Conservation (phyloP, 129 eudicot genomes). For the Ambrosia artemisiifolia region DNA sequence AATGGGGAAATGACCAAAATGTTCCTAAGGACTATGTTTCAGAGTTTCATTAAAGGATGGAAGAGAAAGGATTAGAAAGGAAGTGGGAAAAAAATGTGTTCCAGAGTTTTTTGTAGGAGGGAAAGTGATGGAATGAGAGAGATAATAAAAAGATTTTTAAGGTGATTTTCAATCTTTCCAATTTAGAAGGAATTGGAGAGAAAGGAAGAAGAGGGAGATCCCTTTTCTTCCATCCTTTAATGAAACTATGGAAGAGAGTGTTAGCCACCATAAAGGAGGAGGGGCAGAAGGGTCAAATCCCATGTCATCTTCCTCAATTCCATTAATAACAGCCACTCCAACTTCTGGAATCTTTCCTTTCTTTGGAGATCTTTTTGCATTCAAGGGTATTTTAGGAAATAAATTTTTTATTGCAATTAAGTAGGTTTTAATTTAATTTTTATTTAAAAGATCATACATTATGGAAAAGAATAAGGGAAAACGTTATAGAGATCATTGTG, state of each 20-base stretch:
- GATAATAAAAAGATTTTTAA: too few species aligned
- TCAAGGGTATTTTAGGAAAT: constrained; percentile 22
- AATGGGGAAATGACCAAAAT: constrained; percentile 34
- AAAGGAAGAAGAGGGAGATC: too few species aligned
- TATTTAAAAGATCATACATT: not conserved
- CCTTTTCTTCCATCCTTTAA: too few species aligned
- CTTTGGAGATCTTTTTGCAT: constrained; percentile 7
- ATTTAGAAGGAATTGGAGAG: too few species aligned
- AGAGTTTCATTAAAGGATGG: too few species aligned
- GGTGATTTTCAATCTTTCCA: too few species aligned
- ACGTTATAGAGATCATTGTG: constrained; percentile 2
- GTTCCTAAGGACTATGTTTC: constrained; percentile 69
- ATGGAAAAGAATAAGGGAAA: not conserved
- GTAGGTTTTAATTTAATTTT: too few species aligned
- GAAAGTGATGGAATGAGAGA: too few species aligned
- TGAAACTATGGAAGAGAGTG: too few species aligned
- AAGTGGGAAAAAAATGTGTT: too few species aligned
- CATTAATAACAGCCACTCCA: constrained; percentile 9
- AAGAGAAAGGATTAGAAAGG: too few species aligned
- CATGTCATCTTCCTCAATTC: constrained; percentile 18
- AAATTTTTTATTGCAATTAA: not conserved
- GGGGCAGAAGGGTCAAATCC: constrained; percentile 63
- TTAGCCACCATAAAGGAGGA: constrained; percentile 66
- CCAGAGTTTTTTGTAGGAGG: too few species aligned
- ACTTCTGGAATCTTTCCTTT: constrained; percentile 22